phyloP scores from a whole-genome alignment of 805 yeast genomes.

The Nakazawaea holstii region DNA sequence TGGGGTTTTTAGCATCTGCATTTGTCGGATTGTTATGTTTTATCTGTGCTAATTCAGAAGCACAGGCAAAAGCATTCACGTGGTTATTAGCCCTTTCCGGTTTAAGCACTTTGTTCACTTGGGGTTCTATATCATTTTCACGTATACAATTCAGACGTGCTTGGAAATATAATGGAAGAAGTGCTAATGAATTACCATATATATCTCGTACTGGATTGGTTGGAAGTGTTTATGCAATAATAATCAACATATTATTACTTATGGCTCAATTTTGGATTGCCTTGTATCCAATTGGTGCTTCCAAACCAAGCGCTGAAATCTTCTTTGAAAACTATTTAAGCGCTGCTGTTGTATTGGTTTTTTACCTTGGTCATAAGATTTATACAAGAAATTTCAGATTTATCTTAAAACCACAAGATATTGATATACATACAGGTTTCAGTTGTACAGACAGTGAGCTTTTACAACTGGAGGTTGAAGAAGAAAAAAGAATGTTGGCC shows the following conservation, averaged over 20 bases:
- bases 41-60: slow-evolving; percentile 36
- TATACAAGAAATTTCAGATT: slow-evolving; percentile 32
- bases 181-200: slow-evolving; percentile 34
- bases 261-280: slow-evolving; percentile 66
- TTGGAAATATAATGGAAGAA: slow-evolving; percentile 34
- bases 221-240: slow-evolving; percentile 36
- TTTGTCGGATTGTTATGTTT: slow-evolving; percentile 40
- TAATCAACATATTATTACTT: slow-evolving; percentile 43
- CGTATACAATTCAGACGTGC: slow-evolving; percentile 43
- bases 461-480: slow-evolving; percentile 46
- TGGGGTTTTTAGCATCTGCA: slow-evolving; percentile 37
- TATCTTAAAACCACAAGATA: slow-evolving; percentile 36
- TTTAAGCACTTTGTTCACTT: slow-evolving; percentile 41
- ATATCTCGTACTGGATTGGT: slow-evolving; percentile 35
- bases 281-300: slow-evolving; percentile 46
- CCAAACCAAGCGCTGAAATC: slow-evolving; percentile 32
- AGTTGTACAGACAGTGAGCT: slow-evolving; percentile 49
- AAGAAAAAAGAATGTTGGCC: slow-evolving; percentile 31
- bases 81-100: slow-evolving; percentile 49
- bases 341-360: slow-evolving; percentile 43
- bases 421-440: slow-evolving; percentile 62
- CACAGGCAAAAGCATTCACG: slow-evolving; percentile 30
- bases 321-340: slow-evolving; percentile 60
- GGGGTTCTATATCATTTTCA: slow-evolving; percentile 41
- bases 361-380: slow-evolving; percentile 50